Conservation (phyloP, 768 basidiomycete species). For the Rhizopogon salebrosus region DNA sequence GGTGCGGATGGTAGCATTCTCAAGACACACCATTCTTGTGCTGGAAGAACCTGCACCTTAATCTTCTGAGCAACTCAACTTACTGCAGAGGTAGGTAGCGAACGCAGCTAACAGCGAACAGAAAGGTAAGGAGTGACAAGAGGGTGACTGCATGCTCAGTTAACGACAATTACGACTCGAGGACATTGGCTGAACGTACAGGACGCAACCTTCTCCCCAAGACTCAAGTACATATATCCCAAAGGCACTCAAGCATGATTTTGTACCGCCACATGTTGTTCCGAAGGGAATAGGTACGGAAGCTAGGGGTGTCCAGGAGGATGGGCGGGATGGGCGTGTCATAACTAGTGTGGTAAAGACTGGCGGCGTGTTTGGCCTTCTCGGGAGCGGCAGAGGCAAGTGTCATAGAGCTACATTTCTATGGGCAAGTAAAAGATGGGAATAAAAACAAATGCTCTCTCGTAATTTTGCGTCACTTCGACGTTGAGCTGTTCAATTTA, state of each 20-base stretch:
- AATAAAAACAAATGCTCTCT: not conserved
- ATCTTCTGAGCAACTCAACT: conserved; percentile 11
- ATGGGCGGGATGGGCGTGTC: not conserved
- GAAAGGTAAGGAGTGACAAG: conserved; percentile 31
- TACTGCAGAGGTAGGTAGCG: conserved; percentile 58
- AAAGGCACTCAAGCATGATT: conserved; percentile 54
- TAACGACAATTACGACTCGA: not conserved
- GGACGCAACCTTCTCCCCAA: conserved; percentile 63
- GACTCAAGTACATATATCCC: conserved; percentile 57
- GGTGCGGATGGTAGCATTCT: no score
- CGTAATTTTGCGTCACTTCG: no score
- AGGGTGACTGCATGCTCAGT: conserved; percentile 31
- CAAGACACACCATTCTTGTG: no score
- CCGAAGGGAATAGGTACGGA: conserved; percentile 13
- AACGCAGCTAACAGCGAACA: conserved; percentile 47
- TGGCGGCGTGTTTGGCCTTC: not conserved
- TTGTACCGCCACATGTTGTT: conserved; percentile 46
- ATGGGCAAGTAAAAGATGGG: not conserved
- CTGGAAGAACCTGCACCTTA: no score
- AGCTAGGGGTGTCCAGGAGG: conserved; percentile 1
- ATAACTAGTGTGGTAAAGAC: not conserved
- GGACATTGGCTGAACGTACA: conserved; percentile 34
- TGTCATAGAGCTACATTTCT: not conserved
- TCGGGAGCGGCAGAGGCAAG: not conserved
- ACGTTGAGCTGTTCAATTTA: no score